Conservation (phyloP, 768 basidiomycete species). For the Cytidiella melzeri region DNA sequence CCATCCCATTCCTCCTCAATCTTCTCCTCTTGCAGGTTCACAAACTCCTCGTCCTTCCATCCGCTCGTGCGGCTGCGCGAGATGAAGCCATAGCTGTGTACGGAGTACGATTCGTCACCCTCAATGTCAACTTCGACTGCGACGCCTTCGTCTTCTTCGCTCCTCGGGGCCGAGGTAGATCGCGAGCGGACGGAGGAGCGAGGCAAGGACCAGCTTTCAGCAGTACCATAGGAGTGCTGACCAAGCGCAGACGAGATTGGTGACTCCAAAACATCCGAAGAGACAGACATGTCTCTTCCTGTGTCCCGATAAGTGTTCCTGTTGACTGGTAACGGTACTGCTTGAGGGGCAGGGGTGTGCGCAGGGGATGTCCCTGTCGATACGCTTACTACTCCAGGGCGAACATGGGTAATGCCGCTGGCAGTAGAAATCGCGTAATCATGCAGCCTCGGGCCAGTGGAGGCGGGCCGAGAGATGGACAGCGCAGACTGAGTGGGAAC, state of each 20-base stretch:
- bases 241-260: constrained; percentile 16
- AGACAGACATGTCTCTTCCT: constrained; percentile 30
- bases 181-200: constrained; percentile 43
- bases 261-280: constrained; percentile 24
- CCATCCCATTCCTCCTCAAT: constrained; percentile 42
- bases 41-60: constrained; percentile 35
- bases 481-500: constrained; percentile 36
- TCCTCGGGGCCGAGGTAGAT: constrained; percentile 25
- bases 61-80: constrained; percentile 22
- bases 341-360: constrained; percentile 22
- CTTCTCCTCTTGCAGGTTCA: constrained; percentile 21
- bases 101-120: constrained; percentile 28
- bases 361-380: constrained; percentile 22
- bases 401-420: constrained; percentile 48
- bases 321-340: constrained; percentile 30
- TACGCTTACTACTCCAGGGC: constrained; percentile 48
- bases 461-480: constrained; percentile 21
- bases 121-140: constrained; percentile 24
- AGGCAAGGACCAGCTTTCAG: constrained; percentile 47
- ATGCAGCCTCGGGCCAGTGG: constrained; percentile 55
- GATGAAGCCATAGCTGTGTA: constrained; percentile 22
- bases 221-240: constrained; percentile 18
- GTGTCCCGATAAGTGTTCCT: constrained; percentile 25
- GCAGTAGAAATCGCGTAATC: constrained; percentile 49
- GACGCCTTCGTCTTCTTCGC: constrained; percentile 32